Conservation (phyloP, 2,329 filamentous ascomycete species). For the Elsinoe fawcettii region DNA sequence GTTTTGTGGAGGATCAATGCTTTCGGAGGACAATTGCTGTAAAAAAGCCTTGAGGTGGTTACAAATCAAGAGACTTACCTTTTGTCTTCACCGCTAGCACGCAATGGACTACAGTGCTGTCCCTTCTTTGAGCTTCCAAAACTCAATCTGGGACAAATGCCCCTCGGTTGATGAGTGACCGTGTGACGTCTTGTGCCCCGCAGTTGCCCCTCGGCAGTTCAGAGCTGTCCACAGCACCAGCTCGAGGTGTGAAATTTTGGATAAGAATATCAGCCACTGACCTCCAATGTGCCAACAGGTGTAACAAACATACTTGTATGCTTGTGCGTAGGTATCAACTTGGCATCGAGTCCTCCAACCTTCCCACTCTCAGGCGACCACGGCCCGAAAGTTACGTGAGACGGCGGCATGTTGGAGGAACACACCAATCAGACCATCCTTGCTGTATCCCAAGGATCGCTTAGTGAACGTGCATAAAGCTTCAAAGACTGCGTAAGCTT, state of each 20-base stretch:
- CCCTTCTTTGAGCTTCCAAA: constrained; percentile 1
- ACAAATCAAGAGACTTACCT: constrained; percentile 8
- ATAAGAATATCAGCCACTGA: too few species aligned
- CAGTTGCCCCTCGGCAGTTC: constrained; percentile 1
- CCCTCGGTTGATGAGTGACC: constrained; percentile 1
- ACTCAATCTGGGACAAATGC: not conserved
- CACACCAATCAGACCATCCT: constrained; percentile 1
- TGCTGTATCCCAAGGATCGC: not conserved
- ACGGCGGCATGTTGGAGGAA: not conserved
- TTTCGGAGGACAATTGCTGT: not conserved
- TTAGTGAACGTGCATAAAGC: not conserved
- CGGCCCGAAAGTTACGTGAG: not conserved
- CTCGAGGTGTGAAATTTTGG: too few species aligned
- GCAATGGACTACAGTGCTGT: not conserved
- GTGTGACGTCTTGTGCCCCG: not conserved
- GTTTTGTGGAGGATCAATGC: not conserved
- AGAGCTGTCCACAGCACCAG: too few species aligned
- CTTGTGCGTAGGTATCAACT: not conserved
- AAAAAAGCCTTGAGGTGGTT: not conserved
- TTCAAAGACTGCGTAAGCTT: not conserved
- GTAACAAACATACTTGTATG: not conserved
- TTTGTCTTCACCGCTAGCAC: not conserved
- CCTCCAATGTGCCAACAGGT: not conserved
- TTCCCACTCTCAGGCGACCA: not conserved
- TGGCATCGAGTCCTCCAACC: not conserved